Conservation (phyloP, 1,284 basidiomycete genomes). For the Sporisorium graminicola region DNA sequence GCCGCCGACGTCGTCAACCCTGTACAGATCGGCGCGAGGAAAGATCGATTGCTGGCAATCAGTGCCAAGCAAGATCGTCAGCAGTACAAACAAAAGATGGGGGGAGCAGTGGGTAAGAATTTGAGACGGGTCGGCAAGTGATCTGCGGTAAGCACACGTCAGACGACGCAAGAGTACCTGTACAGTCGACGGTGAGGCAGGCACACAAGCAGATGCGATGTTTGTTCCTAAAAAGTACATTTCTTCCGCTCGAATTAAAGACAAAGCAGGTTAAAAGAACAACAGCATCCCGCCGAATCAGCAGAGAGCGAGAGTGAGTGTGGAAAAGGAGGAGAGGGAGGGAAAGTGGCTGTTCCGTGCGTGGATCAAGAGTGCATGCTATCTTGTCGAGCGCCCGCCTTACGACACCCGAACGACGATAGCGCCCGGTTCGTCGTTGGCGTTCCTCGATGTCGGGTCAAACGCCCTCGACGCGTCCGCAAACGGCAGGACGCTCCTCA, state of each 20-base stretch:
- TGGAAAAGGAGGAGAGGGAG: not conserved
- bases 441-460: constrained; percentile 47
- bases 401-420: constrained; percentile 63
- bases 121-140: constrained; percentile 43
- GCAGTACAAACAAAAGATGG: constrained; percentile 61
- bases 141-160: too few species aligned
- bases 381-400: not conserved
- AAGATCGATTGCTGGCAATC: constrained; percentile 63
- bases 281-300: not conserved
- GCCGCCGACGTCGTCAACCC: constrained; percentile 61
- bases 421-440: constrained; percentile 57
- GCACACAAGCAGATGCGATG: not conserved
- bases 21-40: constrained; percentile 64
- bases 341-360: not conserved
- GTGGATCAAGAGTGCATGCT: too few species aligned
- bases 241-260: not conserved
- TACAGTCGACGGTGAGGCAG: not conserved
- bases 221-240: too few species aligned
- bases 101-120: constrained; percentile 63
- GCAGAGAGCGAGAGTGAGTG: not conserved
- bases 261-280: not conserved
- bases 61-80: constrained; percentile 59
- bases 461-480: constrained; percentile 65
- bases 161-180: too few species aligned
- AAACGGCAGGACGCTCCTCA: constrained; percentile 64